Percentiles rank a stretch among this genome's conserved stretches.
Conservation (phyloP, 2,329 filamentous ascomycete genomes). For the Cordyceps cateniannulata region DNA sequence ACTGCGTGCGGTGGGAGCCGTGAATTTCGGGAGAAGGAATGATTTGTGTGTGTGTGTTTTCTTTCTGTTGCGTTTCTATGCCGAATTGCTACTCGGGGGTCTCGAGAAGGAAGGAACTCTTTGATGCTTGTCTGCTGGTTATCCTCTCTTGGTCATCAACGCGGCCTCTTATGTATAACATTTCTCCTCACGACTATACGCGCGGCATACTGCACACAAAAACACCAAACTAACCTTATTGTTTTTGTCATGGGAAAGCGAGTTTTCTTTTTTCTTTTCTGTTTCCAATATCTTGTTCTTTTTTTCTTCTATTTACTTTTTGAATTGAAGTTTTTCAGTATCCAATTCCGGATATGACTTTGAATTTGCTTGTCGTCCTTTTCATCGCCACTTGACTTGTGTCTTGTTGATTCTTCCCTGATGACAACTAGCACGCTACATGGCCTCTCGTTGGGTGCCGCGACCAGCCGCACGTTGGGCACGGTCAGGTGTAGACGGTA, state of each 20-base stretch:
- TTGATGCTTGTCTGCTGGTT: neutral
- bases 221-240: neutral
- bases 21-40: neutral
- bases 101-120: neutral
- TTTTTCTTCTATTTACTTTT: neutral
- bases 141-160: neutral
- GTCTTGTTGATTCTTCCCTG: slow-evolving; percentile 18
- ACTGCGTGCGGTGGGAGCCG: neutral
- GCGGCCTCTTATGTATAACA: neutral
- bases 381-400: slow-evolving; percentile 14
- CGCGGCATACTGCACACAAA: neutral
- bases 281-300: neutral
- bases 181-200: neutral
- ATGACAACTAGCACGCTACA: no score
- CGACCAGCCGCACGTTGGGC: no score
- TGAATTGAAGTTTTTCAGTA: neutral
- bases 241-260: slow-evolving; percentile 1
- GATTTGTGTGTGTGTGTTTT: neutral
- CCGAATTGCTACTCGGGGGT: neutral
- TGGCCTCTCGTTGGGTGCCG: no score
- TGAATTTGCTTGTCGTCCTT: neutral
- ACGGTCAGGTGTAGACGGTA: no score
- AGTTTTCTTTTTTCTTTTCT: neutral
- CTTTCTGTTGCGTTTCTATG: neutral
- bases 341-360: neutral